Conservation (phyloP, 495 filamentous ascomycete genomes). For the Antarctomyces pellizariae region DNA sequence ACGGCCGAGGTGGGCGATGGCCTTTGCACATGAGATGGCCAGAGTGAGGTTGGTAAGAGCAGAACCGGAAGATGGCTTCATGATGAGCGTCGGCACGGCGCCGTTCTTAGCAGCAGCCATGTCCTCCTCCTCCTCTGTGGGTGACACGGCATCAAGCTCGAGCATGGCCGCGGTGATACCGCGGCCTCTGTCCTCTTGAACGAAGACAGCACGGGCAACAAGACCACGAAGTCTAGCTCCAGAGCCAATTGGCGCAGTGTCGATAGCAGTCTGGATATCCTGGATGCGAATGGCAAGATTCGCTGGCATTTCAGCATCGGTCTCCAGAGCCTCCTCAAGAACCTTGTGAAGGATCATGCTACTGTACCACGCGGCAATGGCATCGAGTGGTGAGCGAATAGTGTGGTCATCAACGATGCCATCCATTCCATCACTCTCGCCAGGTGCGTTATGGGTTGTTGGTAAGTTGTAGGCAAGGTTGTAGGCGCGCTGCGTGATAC, state of each 20-base stretch:
- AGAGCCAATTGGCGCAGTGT: conserved; percentile 58
- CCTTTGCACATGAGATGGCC: conserved; percentile 63
- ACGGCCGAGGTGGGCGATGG: conserved; percentile 40
- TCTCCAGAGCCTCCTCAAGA: conserved; percentile 35
- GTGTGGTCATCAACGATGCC: conserved; percentile 67
- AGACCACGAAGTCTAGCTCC: conserved; percentile 56
- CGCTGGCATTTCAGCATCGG: conserved; percentile 1
- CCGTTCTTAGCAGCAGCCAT: conserved; percentile 6
- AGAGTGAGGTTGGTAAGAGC: conserved; percentile 40
- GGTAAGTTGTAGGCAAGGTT: conserved; percentile 77
- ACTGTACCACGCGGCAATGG: conserved; percentile 78
- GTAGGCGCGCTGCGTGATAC: conserved; percentile 64
- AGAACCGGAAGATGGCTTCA: conserved; percentile 20
- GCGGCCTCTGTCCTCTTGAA: conserved; percentile 24
- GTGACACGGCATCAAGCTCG: conserved; percentile 22
- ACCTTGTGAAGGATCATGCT: conserved; percentile 48
- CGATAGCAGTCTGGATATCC: conserved; percentile 42
- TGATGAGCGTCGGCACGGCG: conserved; percentile 17
- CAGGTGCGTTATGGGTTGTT: conserved; percentile 36
- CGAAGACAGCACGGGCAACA: conserved; percentile 40
- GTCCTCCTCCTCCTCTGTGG: conserved; percentile 7
- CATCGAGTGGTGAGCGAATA: conserved; percentile 73
- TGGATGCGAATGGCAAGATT: conserved; percentile 22
- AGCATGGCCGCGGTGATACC: conserved; percentile 31
- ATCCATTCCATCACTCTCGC: conserved; percentile 50